A percentile compares a stretch with the other conserved stretches of the same genome.
phyloP scores from a whole-genome alignment of 139 green algal genomes.

The Deuterostichococcus epilithicus region DNA sequence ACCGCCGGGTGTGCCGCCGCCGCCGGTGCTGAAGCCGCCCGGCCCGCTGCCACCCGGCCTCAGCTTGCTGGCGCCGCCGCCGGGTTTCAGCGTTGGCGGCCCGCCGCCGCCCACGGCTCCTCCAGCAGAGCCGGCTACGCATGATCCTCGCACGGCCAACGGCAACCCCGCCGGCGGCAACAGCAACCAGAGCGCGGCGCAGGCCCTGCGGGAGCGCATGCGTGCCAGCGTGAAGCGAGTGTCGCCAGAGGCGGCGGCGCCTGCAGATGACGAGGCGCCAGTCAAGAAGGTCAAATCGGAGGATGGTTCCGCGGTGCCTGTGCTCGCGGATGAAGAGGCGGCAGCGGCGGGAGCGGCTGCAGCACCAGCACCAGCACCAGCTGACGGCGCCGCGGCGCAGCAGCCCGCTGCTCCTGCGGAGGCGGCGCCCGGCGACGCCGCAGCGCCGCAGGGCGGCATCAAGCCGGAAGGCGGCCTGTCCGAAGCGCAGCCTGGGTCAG shows the following conservation, averaged over 20 bases:
- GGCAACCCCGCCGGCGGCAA: neutral
- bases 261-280: slow-evolving; percentile 10
- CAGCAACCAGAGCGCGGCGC: slow-evolving; percentile 67
- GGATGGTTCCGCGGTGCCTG: too few relatives aligned
- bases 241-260: neutral
- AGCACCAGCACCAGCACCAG: neutral
- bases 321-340: slow-evolving; percentile 3
- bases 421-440: too few relatives aligned
- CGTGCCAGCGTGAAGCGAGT: slow-evolving; percentile 4
- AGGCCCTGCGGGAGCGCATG: slow-evolving; percentile 53
- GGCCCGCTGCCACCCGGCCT: neutral
- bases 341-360: neutral
- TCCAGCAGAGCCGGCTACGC: slow-evolving; percentile 1
- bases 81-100: neutral
- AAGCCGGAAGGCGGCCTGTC: too few relatives aligned
- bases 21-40: neutral
- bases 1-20: neutral
- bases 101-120: neutral
- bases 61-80: neutral
- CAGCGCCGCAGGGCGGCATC: too few relatives aligned
- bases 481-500: neutral
- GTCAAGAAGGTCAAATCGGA: too few relatives aligned
- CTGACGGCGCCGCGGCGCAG: neutral
- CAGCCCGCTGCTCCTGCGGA: too few relatives aligned
- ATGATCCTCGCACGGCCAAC: too few relatives aligned